These are phyloP conservation scores for Debaryomycetaceae sp. DNA, from an alignment of 1,139 yeast genomes.

Conservation along the genomic window DNA sequence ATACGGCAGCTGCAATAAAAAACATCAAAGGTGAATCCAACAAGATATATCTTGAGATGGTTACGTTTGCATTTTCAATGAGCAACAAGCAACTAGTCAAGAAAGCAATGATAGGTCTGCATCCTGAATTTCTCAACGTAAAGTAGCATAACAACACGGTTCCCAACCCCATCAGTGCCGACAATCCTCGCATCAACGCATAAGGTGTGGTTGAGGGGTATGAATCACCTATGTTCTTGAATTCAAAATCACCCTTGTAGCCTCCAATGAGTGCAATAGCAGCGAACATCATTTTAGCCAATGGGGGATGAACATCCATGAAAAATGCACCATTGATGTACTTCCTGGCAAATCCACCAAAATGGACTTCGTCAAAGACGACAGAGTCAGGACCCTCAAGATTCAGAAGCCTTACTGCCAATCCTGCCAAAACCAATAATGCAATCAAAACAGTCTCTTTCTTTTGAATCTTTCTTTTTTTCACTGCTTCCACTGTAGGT, in stretches of 20 bases:
- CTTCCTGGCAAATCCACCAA: slow-evolving; percentile 75
- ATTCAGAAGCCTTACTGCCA: slow-evolving; percentile 38
- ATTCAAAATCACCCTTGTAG: slow-evolving; percentile 71
- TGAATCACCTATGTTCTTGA: slow-evolving; percentile 65
- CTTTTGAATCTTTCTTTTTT: slow-evolving; percentile 18
- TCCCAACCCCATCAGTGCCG: slow-evolving; percentile 78
- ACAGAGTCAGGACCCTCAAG: slow-evolving; percentile 31
- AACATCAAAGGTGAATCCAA: slow-evolving; percentile 89
- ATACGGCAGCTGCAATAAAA: slow-evolving; percentile 84
- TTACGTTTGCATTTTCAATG: slow-evolving; percentile 81
- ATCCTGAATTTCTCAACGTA: slow-evolving; percentile 84
- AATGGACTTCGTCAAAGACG: slow-evolving; percentile 42
- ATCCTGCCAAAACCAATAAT: slow-evolving; percentile 51
- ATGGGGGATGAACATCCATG: slow-evolving; percentile 94
- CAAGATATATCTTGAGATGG: slow-evolving; percentile 86
- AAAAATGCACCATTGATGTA: slow-evolving; percentile 71
- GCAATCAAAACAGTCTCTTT: slow-evolving; percentile 37
- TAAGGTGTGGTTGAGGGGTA: slow-evolving; percentile 66
- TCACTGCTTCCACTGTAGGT: slow-evolving; percentile 16
- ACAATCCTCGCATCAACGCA: slow-evolving; percentile 78
- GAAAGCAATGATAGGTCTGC: slow-evolving; percentile 71
- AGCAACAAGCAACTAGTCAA: slow-evolving; percentile 64
- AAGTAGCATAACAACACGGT: slow-evolving; percentile 75
- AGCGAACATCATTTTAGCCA: slow-evolving; percentile 85
- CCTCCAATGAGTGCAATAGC: slow-evolving; percentile 73